phyloP scores from a whole-genome alignment of 345 rosid species.

The Salix viminalis region DNA sequence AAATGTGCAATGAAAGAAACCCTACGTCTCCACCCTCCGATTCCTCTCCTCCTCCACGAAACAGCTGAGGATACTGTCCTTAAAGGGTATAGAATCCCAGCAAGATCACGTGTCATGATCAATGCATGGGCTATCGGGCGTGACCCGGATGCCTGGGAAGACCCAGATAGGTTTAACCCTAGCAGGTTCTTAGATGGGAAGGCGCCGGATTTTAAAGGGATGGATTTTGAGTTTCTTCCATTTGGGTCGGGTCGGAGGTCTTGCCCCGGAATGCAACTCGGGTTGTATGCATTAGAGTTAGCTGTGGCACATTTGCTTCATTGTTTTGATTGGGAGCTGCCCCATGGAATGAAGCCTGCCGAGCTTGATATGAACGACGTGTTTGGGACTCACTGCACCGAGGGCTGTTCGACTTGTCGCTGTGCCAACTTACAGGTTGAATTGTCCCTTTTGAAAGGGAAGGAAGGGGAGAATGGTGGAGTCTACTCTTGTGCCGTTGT shows the following conservation, averaged over 20 bases:
- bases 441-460: background rate
- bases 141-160: conserved; percentile 25
- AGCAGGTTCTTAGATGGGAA: conserved; percentile 25
- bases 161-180: conserved; percentile 33
- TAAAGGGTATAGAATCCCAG: conserved; percentile 33
- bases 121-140: conserved; percentile 45
- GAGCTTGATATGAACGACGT: conserved; percentile 40
- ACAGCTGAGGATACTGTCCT: conserved; percentile 27
- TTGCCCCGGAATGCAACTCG: conserved; percentile 47
- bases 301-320: conserved; percentile 35
- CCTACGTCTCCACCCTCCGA: conserved; percentile 27
- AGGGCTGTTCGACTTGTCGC: conserved; percentile 37
- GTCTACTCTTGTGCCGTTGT: background rate
- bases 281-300: conserved; percentile 34
- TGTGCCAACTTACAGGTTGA: conserved; percentile 25
- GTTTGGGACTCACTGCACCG: conserved; percentile 46
- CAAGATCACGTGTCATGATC: conserved; percentile 31
- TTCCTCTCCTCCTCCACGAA: conserved; percentile 42
- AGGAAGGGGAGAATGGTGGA: background rate
- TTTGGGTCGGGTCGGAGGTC: conserved; percentile 42
- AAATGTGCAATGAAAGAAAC: conserved; percentile 23
- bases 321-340: conserved; percentile 38
- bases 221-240: conserved; percentile 31
- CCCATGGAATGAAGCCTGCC: conserved; percentile 31
- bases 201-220: conserved; percentile 37